Conservation (phyloP, 805 yeast species). For the Tetrapisispora phaffii region DNA sequence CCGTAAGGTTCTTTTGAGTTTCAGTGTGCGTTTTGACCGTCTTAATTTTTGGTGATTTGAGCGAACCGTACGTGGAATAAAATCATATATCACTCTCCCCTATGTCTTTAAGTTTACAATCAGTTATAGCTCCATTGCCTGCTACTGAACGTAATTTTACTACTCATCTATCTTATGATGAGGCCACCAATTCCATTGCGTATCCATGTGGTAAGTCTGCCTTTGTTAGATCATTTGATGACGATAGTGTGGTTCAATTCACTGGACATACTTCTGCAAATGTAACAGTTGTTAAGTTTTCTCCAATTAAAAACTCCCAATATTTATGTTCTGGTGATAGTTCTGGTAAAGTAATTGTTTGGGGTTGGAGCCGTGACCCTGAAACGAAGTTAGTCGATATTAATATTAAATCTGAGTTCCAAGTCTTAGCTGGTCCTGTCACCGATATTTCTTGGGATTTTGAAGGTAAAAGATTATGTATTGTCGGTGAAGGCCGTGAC, state of each 20-base stretch:
- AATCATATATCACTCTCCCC: not conserved
- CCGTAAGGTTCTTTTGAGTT: too few relatives aligned
- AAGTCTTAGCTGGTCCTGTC: conserved; percentile 69
- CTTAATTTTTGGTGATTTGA: too few relatives aligned
- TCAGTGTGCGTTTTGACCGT: too few relatives aligned
- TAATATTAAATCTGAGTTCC: conserved; percentile 67
- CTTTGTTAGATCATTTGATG: conserved; percentile 53
- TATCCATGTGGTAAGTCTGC: conserved; percentile 78
- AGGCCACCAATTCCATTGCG: conserved; percentile 56
- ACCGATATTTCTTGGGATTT: conserved; percentile 87
- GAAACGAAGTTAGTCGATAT: conserved; percentile 39
- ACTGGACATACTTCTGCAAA: conserved; percentile 51
- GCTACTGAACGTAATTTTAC: conserved; percentile 61
- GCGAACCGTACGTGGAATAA: not conserved
- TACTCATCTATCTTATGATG: conserved; percentile 65
- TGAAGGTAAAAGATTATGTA: conserved; percentile 75
- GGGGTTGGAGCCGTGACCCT: conserved; percentile 47
- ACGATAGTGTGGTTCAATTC: conserved; percentile 45
- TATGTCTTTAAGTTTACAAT: conserved; percentile 17
- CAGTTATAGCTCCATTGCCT: conserved; percentile 68
- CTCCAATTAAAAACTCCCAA: conserved; percentile 66
- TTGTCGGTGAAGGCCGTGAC: conserved; percentile 92
- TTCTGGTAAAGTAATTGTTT: conserved; percentile 77
- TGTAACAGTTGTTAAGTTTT: conserved; percentile 76
- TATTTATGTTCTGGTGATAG: conserved; percentile 90